A percentile compares a stretch with the other conserved stretches of the same genome.
Evolutionary conservation across 179 eudicot species (phyloP).

Genomic region (Spergularia azorica): DNA sequence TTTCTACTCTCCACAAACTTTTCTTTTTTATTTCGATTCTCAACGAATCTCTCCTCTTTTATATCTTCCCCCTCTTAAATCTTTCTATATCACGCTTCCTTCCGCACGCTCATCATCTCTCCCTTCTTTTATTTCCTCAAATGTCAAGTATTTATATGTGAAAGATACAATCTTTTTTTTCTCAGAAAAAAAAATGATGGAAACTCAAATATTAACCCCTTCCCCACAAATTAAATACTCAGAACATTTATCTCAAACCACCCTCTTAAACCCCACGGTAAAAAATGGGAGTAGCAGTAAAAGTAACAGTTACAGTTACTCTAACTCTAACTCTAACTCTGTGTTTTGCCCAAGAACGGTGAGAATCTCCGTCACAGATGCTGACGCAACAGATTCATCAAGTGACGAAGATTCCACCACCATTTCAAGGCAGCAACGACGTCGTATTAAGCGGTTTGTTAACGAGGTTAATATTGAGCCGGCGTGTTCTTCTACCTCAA

Average conservation of each 20-base stretch:
- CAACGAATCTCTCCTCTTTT: constrained; percentile 29
- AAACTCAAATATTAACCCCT: neutral
- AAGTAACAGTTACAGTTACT: no score
- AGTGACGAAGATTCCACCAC: constrained; percentile 36
- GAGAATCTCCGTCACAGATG: constrained; percentile 67
- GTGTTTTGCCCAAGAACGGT: constrained; percentile 38
- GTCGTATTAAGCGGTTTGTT: constrained; percentile 57
- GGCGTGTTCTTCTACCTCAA: constrained; percentile 12
- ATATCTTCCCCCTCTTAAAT: neutral
- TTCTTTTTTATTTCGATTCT: constrained; percentile 22
- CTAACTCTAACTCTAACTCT: neutral
- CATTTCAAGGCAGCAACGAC: constrained; percentile 24
- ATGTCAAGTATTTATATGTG: constrained; percentile 13
- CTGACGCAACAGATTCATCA: constrained; percentile 82
- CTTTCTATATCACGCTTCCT: constrained; percentile 22
- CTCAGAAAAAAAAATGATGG: constrained; percentile 14
- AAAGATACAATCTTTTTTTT: neutral
- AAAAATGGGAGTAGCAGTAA: neutral
- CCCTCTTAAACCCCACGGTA: constrained; percentile 23
- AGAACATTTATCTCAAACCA: constrained; percentile 47
- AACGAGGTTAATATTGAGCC: constrained; percentile 56
- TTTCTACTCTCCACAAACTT: constrained; percentile 23
- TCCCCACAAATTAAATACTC: constrained; percentile 37
- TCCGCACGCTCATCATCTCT: constrained; percentile 24
- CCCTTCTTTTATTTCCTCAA: constrained; percentile 26